These are phyloP conservation scores for Rhizopogon vulgaris DNA, from an alignment of 768 basidiomycete genomes.

Conservation along the genomic window DNA sequence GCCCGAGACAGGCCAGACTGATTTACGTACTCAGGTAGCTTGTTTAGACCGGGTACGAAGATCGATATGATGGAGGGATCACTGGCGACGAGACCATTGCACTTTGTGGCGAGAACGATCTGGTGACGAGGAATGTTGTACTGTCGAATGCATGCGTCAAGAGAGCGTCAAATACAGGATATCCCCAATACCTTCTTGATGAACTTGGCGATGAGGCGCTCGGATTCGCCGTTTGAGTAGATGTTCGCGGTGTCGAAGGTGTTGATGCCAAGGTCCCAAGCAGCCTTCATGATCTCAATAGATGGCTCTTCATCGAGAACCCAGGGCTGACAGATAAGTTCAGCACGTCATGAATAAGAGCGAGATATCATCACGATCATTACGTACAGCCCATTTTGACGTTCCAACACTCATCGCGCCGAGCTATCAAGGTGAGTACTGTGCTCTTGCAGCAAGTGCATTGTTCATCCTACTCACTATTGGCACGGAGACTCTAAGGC, in stretches of 20 bases:
- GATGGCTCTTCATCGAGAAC: conserved; percentile 24
- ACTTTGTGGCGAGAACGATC: conserved; percentile 1
- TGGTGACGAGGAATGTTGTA: neutral
- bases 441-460: neutral
- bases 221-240: conserved; percentile 32
- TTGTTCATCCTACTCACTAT: conserved; percentile 14
- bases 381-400: conserved; percentile 19
- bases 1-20: too few species aligned
- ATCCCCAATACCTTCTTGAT: conserved; percentile 24
- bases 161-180: neutral
- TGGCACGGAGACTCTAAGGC: conserved; percentile 29
- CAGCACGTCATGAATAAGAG: neutral
- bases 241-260: conserved; percentile 36
- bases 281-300: conserved; percentile 29
- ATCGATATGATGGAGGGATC: neutral
- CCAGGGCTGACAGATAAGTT: conserved; percentile 12
- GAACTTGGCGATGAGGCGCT: conserved; percentile 31
- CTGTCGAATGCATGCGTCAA: neutral
- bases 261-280: conserved; percentile 35
- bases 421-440: conserved; percentile 11
- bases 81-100: conserved; percentile 13
- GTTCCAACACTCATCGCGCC: conserved; percentile 23
- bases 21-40: conserved; percentile 15
- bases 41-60: neutral
- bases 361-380: conserved; percentile 1